Evolutionary conservation across 805 yeast species (phyloP), one percentile per base, ranked within the genome.

Genomic region (Tanozyma kutaoensis): DNA sequence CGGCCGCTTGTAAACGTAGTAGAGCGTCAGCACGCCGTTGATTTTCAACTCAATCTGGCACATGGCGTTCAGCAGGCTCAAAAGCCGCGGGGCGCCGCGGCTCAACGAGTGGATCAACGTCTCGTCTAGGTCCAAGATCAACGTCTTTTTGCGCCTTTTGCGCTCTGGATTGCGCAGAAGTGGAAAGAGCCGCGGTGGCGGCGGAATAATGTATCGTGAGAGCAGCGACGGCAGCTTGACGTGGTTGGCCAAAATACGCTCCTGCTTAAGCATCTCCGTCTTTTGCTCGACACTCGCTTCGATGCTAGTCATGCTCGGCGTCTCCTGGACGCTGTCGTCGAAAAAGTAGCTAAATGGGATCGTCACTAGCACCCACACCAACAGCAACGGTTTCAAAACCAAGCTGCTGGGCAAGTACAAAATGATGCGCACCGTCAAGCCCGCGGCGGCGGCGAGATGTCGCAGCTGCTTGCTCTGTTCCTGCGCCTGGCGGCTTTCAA

Each of bases 81-180:
- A 45, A 7, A 63, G 49, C 25, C 69, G 52, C 5, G 69, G 69
- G 24, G 69, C 62, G 15, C 67, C 71, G 31, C 93, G 62, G 4
- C 93, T 74, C 30, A 85, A 62, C 2, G 97, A 85, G 48, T 91
- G 98, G 30, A 91, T 85, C 30, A 91, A 57, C 0, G 98, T 91
- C 45, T 91, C 98, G 51, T 88, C 98, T 17, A 91, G 65, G 46
- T 91, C 98, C 14, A 91, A 58, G 1, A 91, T 79, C 17, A 91
- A 61, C 1, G 84, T 76, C 43, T 84, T 85, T 37, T 62, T 65
- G 25, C 45, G 40, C 10, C 52, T 36, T 19, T 46, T 46, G 22
- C 39, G 40, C 11, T 52, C 52, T 2, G 66, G 65, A 39, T 59
- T 55, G 17, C 66, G 36, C 9, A 52, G 43, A 8, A 58, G 42